Evolutionary conservation across 345 rosid genomes (phyloP).

Genomic region (Salix suchowensis): DNA sequence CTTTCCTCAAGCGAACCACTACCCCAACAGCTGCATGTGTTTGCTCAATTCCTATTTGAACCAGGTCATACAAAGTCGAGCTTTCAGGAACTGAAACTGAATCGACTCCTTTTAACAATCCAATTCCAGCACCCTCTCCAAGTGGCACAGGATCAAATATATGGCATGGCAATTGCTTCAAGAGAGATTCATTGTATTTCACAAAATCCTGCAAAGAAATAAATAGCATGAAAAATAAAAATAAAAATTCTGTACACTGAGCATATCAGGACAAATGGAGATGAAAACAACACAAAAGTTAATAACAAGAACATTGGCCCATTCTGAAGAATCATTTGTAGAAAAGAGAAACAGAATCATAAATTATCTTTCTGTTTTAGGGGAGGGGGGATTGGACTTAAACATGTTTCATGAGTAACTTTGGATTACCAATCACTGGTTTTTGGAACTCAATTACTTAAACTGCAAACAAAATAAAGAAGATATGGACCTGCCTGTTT

Average conservation of each 20-base stretch:
- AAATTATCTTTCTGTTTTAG: neutral
- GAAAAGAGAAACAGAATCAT: neutral
- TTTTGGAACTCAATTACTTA: neutral
- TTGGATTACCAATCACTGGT: neutral
- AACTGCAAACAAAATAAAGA: neutral
- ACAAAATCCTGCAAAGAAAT: slow-evolving; percentile 55
- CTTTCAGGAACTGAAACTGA: slow-evolving; percentile 60
- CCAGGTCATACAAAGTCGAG: slow-evolving; percentile 68
- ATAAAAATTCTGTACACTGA: neutral
- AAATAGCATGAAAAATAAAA: slow-evolving; percentile 5
- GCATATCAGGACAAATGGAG: neutral
- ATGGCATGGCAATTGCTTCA: slow-evolving; percentile 65
- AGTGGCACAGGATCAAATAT: slow-evolving; percentile 66
- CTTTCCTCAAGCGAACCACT: slow-evolving; percentile 75
- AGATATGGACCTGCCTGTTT: neutral
- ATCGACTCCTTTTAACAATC: slow-evolving; percentile 73
- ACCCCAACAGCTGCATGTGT: slow-evolving; percentile 85
- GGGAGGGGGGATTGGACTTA: neutral
- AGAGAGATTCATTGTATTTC: slow-evolving; percentile 56
- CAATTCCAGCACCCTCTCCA: slow-evolving; percentile 95
- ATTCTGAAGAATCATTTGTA: neutral
- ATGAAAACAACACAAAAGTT: neutral
- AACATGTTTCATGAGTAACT: neutral
- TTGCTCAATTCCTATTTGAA: slow-evolving; percentile 70
- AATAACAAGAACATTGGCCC: neutral